A percentile compares a stretch with the other conserved stretches of the same genome.
Conservation (phyloP, 805 yeast species). For the Aciculoconidium aculeatum region DNA sequence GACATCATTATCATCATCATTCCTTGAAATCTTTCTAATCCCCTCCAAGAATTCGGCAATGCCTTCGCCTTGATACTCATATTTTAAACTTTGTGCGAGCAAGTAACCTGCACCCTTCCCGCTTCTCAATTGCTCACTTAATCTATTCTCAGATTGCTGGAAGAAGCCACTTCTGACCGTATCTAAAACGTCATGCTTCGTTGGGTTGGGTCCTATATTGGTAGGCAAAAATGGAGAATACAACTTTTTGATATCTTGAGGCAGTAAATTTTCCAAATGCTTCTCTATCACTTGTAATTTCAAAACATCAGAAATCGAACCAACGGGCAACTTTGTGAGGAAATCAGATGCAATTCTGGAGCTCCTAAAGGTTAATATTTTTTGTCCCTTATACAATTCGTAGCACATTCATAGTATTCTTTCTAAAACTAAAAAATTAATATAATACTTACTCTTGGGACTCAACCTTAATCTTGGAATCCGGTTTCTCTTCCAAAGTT, state of each 20-base stretch:
- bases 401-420: too few species aligned
- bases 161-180: constrained; percentile 47
- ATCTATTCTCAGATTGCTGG: constrained; percentile 33
- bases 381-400: too few species aligned
- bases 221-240: constrained; percentile 38
- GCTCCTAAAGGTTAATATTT: too few species aligned
- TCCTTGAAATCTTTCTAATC: constrained; percentile 24
- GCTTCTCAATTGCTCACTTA: constrained; percentile 37
- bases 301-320: constrained; percentile 29
- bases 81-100: constrained; percentile 44
- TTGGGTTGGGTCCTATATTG: constrained; percentile 24
- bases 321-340: constrained; percentile 19
- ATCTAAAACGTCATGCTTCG: constrained; percentile 33
- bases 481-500: constrained; percentile 7
- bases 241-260: constrained; percentile 29
- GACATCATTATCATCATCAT: constrained; percentile 9
- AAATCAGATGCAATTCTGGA: too few species aligned
- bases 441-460: constrained; percentile 13
- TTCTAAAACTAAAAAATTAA: too few species aligned
- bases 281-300: constrained; percentile 23
- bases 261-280: constrained; percentile 26
- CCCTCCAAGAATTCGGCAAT: constrained; percentile 44
- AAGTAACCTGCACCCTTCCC: constrained; percentile 42
- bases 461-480: constrained; percentile 13
- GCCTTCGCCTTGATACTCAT: constrained; percentile 51